Percentiles rank a stretch among this genome's conserved stretches.
phyloP scores from a whole-genome alignment of 2,329 filamentous ascomycete species.

The Aphanocladium album region DNA sequence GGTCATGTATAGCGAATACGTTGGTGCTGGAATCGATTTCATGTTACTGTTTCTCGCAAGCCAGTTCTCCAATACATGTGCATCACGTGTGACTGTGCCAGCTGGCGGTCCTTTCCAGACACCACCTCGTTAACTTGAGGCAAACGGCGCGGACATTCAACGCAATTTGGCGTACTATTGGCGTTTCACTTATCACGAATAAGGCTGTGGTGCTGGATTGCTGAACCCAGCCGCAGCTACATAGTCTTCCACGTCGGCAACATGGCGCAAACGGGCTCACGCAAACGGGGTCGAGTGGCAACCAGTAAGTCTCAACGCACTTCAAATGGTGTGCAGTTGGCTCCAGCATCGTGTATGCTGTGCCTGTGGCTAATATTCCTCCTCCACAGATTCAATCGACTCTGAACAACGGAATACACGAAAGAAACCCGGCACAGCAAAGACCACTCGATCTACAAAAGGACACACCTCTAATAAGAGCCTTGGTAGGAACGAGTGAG shows the following conservation, averaged over 20 bases:
- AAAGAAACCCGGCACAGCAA: background rate
- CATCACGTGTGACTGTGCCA: background rate
- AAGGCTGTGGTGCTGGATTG: too few relatives aligned
- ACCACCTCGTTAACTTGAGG: too few relatives aligned
- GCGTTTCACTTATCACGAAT: too few relatives aligned
- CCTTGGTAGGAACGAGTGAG: background rate
- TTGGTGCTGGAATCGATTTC: background rate
- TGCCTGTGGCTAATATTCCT: background rate
- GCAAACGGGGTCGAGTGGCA: conserved; percentile 9
- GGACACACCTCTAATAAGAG: too few relatives aligned
- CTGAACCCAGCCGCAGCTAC: too few relatives aligned
- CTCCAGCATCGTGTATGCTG: too few relatives aligned
- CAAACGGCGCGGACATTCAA: too few relatives aligned
- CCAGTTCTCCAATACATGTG: too few relatives aligned
- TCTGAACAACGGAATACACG: background rate
- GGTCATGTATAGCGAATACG: conserved; percentile 2
- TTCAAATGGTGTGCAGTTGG: too few relatives aligned
- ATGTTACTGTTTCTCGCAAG: background rate
- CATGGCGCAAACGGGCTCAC: conserved; percentile 9
- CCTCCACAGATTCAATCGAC: background rate
- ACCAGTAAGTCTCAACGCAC: conserved; percentile 3
- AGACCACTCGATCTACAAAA: background rate
- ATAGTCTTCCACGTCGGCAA: background rate
- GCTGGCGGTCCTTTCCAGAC: background rate
- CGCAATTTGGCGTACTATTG: too few relatives aligned